Conservation (phyloP, 1,284 basidiomycete species). For the Amylostereum areolatum region DNA sequence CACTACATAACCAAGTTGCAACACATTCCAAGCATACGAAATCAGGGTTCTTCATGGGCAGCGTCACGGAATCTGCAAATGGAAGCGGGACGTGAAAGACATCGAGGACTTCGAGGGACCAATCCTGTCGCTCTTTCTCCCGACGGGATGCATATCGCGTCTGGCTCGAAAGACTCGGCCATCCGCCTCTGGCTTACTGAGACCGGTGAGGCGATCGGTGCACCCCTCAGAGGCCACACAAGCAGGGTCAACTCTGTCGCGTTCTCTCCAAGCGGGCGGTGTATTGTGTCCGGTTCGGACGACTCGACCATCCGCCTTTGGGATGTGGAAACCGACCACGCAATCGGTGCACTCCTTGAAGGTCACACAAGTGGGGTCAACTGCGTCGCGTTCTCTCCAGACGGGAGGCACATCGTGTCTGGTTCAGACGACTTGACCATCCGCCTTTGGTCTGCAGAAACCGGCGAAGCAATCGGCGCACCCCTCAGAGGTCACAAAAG, state of each 20-base stretch:
- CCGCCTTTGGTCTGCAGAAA: no score
- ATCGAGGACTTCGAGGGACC: conserved; percentile 11
- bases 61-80: not conserved
- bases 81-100: not conserved
- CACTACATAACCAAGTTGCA: not conserved
- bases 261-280: conserved; percentile 19
- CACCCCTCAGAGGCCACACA: conserved; percentile 13
- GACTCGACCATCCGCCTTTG: conserved; percentile 17
- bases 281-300: conserved; percentile 17
- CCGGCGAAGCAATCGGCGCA: no score
- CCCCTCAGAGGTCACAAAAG: no score
- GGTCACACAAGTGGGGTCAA: conserved; percentile 19
- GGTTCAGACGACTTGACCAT: no score
- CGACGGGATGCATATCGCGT: conserved; percentile 17
- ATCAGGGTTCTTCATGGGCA: not conserved
- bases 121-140: conserved; percentile 15
- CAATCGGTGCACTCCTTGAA: conserved; percentile 14
- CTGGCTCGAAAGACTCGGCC: conserved; percentile 15
- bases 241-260: conserved; percentile 16
- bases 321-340: not conserved
- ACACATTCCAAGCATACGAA: not conserved
- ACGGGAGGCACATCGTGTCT: no score
- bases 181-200: conserved; percentile 5
- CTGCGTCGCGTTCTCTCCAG: no score
- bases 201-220: conserved; percentile 8